Percentiles rank a stretch among this genome's conserved stretches.
These are phyloP conservation scores for Rhodotorula sp. DNA, from an alignment of 1,284 basidiomycete species.

Conservation along the genomic window DNA sequence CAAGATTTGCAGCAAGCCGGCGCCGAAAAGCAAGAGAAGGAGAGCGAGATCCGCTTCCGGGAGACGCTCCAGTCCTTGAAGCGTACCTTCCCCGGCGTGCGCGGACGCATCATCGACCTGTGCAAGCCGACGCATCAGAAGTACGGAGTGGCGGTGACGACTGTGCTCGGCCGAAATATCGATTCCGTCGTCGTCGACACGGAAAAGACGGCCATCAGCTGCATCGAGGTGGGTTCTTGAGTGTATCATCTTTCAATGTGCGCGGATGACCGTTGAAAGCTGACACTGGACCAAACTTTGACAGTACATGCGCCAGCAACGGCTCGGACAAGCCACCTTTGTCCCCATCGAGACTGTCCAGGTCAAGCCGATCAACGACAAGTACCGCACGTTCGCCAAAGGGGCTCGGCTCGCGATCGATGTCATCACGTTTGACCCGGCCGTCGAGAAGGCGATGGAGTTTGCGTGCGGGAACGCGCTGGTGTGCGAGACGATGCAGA, in stretches of 20 bases:
- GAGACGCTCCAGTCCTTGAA: constrained; percentile 81
- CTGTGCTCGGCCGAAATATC: constrained; percentile 91
- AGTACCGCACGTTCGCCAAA: constrained; percentile 84
- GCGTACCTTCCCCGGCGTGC: constrained; percentile 72
- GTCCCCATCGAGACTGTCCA: constrained; percentile 96
- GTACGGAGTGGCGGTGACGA: constrained; percentile 90
- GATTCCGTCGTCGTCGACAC: constrained; percentile 95
- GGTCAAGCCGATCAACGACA: constrained; percentile 90
- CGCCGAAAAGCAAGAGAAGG: constrained; percentile 78
- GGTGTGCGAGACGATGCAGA: constrained; percentile 91
- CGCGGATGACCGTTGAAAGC: no score
- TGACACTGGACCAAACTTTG: not conserved
- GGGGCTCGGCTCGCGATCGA: constrained; percentile 93
- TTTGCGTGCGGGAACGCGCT: constrained; percentile 93
- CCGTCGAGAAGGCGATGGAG: constrained; percentile 89
- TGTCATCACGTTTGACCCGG: constrained; percentile 82
- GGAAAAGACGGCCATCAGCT: constrained; percentile 95
- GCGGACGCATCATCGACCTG: constrained; percentile 82
- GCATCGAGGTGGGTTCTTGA: constrained; percentile 71
- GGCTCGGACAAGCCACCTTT: constrained; percentile 93
- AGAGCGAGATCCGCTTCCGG: constrained; percentile 78
- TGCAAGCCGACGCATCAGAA: constrained; percentile 91
- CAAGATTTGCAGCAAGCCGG: constrained; percentile 84
- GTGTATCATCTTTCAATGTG: no score
- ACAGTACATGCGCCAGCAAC: constrained; percentile 91